phyloP scores from a whole-genome alignment of 2,329 filamentous ascomycete species.

The Fusarium ramigenum region DNA sequence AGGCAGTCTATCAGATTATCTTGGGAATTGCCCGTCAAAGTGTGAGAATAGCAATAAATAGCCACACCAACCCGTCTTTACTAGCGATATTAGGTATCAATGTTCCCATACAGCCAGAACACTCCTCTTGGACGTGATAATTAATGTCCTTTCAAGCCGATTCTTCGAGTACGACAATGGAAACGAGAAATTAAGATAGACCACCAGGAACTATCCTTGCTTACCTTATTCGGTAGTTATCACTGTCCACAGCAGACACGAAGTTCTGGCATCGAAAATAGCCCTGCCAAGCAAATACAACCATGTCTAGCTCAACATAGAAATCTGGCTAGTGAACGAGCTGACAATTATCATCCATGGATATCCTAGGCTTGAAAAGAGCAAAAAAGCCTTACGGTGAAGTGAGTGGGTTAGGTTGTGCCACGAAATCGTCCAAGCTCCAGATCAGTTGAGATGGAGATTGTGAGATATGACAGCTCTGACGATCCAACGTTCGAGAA shows the following conservation, averaged over 20 bases:
- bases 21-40: too few species aligned
- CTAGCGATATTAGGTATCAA: background rate
- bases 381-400: background rate
- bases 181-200: background rate
- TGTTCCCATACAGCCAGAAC: too few species aligned
- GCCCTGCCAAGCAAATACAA: background rate
- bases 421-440: background rate
- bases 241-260: background rate
- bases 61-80: background rate
- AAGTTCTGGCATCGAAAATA: background rate
- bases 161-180: background rate
- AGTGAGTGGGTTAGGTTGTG: background rate
- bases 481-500: background rate
- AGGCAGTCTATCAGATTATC: background rate
- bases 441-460: background rate
- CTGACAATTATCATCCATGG: background rate
- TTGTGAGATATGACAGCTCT: background rate
- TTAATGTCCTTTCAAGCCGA: background rate
- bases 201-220: background rate
- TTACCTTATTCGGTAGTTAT: background rate
- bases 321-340: background rate
- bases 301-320: constrained; percentile 1
- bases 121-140: background rate
- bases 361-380: background rate
- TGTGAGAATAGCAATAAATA: background rate